phyloP scores from a whole-genome alignment of 1,284 basidiomycete species.

The Rhodotorula sp. region DNA sequence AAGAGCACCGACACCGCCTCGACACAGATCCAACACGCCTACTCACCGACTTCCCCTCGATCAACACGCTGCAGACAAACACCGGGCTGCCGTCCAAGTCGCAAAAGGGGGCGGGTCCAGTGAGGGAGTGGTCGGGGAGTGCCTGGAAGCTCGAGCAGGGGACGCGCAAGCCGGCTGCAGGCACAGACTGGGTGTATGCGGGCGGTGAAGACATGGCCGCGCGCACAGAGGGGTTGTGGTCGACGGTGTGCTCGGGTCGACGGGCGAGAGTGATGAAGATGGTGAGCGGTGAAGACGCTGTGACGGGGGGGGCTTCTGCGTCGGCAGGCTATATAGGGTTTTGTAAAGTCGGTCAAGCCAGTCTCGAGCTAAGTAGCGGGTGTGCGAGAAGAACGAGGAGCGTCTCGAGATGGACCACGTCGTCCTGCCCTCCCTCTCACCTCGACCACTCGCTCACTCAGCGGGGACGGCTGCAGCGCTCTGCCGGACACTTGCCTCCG shows the following conservation, averaged over 20 bases:
- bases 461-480: too few relatives aligned
- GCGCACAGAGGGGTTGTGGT: not conserved
- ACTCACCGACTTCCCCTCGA: constrained; percentile 13
- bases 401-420: too few relatives aligned
- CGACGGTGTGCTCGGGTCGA: not conserved
- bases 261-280: not conserved
- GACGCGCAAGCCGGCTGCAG: constrained; percentile 18
- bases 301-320: too few relatives aligned
- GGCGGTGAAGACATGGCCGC: constrained; percentile 4
- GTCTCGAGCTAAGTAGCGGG: too few relatives aligned
- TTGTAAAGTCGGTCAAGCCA: too few relatives aligned
- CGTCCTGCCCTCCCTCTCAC: too few relatives aligned
- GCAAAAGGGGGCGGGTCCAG: constrained; percentile 18
- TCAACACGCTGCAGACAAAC: constrained; percentile 23
- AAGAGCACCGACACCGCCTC: not conserved
- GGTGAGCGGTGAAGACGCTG: too few relatives aligned
- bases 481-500: too few relatives aligned
- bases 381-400: too few relatives aligned
- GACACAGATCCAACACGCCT: not conserved
- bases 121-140: not conserved
- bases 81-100: constrained; percentile 19
- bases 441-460: too few relatives aligned
- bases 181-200: not conserved
- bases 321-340: too few relatives aligned
- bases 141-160: constrained; percentile 3